Evolutionary conservation across 352 stramenopile genomes (phyloP).

Genomic region (Globisporangium nagaii): DNA sequence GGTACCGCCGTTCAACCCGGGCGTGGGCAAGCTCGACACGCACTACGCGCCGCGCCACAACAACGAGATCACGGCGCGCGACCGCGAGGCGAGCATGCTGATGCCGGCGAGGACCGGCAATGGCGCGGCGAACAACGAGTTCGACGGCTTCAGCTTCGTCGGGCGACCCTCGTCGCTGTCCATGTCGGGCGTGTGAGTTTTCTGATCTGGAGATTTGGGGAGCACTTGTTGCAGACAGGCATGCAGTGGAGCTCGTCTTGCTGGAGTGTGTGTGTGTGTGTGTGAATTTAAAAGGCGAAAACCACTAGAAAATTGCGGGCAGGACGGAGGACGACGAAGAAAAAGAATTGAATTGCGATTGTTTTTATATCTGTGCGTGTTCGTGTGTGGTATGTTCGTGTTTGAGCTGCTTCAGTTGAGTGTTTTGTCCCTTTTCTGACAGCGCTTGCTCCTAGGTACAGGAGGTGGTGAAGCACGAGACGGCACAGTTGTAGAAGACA

Average conservation of each 20-base stretch:
- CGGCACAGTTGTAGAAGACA: conserved; percentile 57
- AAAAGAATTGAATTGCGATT: conserved; percentile 5
- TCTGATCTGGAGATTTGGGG: too few relatives aligned
- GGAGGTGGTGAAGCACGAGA: conserved; percentile 44
- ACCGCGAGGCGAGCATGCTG: conserved; percentile 74
- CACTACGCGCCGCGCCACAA: conserved; percentile 82
- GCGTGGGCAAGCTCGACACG: conserved; percentile 83
- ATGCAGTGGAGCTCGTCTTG: not conserved
- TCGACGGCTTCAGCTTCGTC: conserved; percentile 90
- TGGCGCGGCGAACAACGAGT: conserved; percentile 62
- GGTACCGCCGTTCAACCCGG: conserved; percentile 83
- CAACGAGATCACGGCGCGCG: conserved; percentile 85
- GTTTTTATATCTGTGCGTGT: not conserved
- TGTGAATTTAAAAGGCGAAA: conserved; percentile 8
- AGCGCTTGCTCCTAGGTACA: too few relatives aligned
- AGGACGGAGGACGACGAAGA: not conserved
- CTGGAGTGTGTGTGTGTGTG: too few relatives aligned
- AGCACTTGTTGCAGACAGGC: too few relatives aligned
- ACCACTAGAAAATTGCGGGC: not conserved
- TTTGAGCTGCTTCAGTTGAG: conserved; percentile 1
- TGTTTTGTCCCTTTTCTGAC: too few relatives aligned
- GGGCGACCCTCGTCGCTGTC: conserved; percentile 73
- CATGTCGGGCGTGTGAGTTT: conserved; percentile 13
- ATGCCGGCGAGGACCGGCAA: conserved; percentile 36
- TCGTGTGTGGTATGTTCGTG: not conserved